Evolutionary conservation across 805 yeast genomes (phyloP), one percentile per base, ranked within the genome.

Genomic region (Ogataea sp.): DNA sequence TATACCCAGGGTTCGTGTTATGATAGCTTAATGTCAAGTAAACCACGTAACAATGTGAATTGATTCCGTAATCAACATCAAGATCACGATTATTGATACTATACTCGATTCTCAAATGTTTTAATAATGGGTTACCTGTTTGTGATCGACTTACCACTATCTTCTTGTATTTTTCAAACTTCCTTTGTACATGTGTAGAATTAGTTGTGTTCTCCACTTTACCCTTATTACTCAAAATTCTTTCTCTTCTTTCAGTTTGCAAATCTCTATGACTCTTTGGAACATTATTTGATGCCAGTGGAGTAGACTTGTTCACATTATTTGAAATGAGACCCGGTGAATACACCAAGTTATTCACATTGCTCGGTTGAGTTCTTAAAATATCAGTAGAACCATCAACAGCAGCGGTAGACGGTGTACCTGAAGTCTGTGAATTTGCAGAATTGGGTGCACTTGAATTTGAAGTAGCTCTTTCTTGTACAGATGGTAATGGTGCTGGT

Each of bases 1-100:
- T 69, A 49, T 84, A 83, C 48, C 83, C 90, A 0, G 89, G 87
- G 46, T 80, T 82, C 30, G 84, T 61, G 55, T 82, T 83, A 52
- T 82, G 87, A 53, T 83, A 84, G 38, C 80, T 79, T 36, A 84
- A 56, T 1, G 86, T 76, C 3, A 84, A 63, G 46, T 83, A 82
- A 0, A 84, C 49, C 1, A 81, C 71, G 41, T 72, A 71, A 54
- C 75, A 57, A 55, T 71, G 59, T 24, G 78, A 64, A 41, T 73
- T 78, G 14, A 83, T 70, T 36, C 79, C 66, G 56, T 83, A 84
- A 53, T 84, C 94, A 48, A 65, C 83, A 52, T 59, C 70, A 47
- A 61, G 67, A 43, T 68, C 58, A 15, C 59, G 59, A 6, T 69
- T 64, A 38, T 71, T 79, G 64, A 55, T 78, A 48, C 78, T 73